Evolutionary conservation across 139 green algal genomes (phyloP), one percentile per base, ranked within the genome.

Genomic region (Tetradesmus lagerheimii): DNA sequence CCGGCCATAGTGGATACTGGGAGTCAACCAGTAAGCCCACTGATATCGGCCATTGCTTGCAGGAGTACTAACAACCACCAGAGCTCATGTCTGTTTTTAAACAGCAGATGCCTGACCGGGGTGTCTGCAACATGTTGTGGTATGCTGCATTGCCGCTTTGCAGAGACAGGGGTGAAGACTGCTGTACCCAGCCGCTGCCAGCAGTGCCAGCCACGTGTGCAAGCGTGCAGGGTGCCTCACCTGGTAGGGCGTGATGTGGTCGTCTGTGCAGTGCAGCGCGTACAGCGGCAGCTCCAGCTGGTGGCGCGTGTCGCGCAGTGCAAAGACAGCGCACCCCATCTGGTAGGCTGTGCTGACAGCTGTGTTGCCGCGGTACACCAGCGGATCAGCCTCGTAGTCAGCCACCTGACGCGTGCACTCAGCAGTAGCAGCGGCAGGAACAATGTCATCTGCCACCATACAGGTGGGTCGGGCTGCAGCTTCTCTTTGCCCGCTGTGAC

Each of bases 181-280:
- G 43, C 43, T 50, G 43, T 50, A 9, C 43, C 43, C 5, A 50
- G 43, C 43, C 9, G 43, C 5, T 50, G 43, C 43, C 43, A 50
- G n/a, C n/a, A n/a, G n/a, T n/a, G 23, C 15, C 11, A n/a, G 11
- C 4, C 5, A 34, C 62, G 71, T 41, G 71, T 27, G 31, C 11
- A 38, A 79, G 62, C 3, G 62, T 29, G 3, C 3, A 6, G 14
- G 25, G 27, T 15, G 27, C 29, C 66, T 35, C n/a, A 78, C 76
- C 57, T 35, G 62, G 82, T 79, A 87, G 9, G 82, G 82, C 12
- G 82, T 87, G 53, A 87, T 87, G 15, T 27, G 15, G 57, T 87
- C 82, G 5, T 57, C 18, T 25, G 82, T 87, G 35, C 38, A 39
- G 66, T 87, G 82, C 31, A 87, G 20, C 2, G 82, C 82, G n/a